A percentile compares a stretch with the other conserved stretches of the same genome.
Conservation (phyloP, 78 protist species). For the Dictyostelium purpureum region DNA sequence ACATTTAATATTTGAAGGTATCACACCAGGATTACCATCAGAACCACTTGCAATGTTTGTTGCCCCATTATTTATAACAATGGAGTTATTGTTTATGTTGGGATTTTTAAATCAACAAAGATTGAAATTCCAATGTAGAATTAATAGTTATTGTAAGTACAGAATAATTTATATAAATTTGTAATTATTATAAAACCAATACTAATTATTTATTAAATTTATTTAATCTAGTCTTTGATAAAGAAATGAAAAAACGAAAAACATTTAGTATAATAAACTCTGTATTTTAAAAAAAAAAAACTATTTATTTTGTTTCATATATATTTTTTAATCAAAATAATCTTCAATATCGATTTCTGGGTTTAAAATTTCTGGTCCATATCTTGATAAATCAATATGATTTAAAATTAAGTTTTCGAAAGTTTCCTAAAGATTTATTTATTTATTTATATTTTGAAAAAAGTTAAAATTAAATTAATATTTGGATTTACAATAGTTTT, state of each 20-base stretch:
- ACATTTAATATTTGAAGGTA: slow-evolving; percentile 43
- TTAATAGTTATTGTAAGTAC: neutral
- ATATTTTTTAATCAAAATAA: slow-evolving; percentile 46
- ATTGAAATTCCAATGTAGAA: neutral
- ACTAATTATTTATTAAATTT: neutral
- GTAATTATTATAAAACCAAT: too few relatives aligned
- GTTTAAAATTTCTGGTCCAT: slow-evolving; percentile 28
- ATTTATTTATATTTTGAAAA: neutral
- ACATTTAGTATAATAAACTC: too few relatives aligned
- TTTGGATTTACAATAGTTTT: neutral
- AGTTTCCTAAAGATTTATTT: slow-evolving; percentile 17
- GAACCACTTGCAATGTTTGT: slow-evolving; percentile 44
- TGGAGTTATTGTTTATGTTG: slow-evolving; percentile 23
- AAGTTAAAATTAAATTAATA: too few relatives aligned
- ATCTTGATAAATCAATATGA: slow-evolving; percentile 62
- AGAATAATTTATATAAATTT: neutral
- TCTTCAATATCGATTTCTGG: slow-evolving; percentile 69
- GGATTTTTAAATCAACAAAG: slow-evolving; percentile 18
- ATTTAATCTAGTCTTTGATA: neutral
- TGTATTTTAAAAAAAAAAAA: too few relatives aligned
- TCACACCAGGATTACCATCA: slow-evolving; percentile 30
- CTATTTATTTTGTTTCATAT: too few relatives aligned
- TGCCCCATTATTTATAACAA: slow-evolving; percentile 64
- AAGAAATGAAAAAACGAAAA: too few relatives aligned
- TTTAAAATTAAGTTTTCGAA: slow-evolving; percentile 65